Conservation (phyloP, 352 stramenopile genomes). For the Phytophthora sansomeana region DNA sequence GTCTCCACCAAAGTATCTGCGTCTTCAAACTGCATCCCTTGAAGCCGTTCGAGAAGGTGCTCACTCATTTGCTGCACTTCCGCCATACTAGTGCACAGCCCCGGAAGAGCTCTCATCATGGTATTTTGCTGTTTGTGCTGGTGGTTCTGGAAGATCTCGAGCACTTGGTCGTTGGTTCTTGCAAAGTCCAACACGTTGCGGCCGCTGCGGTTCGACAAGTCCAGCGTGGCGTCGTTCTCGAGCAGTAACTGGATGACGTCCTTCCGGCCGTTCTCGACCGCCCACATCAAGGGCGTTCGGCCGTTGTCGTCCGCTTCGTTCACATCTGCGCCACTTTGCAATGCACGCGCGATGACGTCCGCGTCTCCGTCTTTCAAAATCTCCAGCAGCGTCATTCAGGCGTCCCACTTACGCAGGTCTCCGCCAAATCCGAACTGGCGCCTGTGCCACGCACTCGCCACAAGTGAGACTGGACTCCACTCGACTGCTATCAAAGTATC, state of each 20-base stretch:
- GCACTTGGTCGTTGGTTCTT: background rate
- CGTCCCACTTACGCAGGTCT: too few species aligned
- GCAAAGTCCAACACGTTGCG: conserved; percentile 14
- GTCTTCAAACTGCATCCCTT: background rate
- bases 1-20: background rate
- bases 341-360: conserved; percentile 2
- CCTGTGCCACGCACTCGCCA: too few species aligned
- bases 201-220: conserved; percentile 11
- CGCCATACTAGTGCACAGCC: conserved; percentile 1
- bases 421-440: too few species aligned
- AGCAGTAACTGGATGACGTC: conserved; percentile 17
- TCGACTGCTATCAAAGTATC: too few species aligned
- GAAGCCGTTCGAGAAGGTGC: conserved; percentile 4
- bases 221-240: conserved; percentile 13
- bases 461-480: too few species aligned
- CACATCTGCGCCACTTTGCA: conserved; percentile 5
- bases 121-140: background rate
- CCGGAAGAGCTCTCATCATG: conserved; percentile 5
- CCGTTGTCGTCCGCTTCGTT: conserved; percentile 12
- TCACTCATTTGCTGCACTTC: conserved; percentile 18
- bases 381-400: conserved; percentile 20
- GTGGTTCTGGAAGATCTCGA: conserved; percentile 10
- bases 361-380: conserved; percentile 1
- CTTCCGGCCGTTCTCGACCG: conserved; percentile 8
- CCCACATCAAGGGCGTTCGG: conserved; percentile 17